A percentile compares a stretch with the other conserved stretches of the same genome.
Conservation (phyloP, 1,284 basidiomycete species). For the Ceratobasidium sp. region DNA sequence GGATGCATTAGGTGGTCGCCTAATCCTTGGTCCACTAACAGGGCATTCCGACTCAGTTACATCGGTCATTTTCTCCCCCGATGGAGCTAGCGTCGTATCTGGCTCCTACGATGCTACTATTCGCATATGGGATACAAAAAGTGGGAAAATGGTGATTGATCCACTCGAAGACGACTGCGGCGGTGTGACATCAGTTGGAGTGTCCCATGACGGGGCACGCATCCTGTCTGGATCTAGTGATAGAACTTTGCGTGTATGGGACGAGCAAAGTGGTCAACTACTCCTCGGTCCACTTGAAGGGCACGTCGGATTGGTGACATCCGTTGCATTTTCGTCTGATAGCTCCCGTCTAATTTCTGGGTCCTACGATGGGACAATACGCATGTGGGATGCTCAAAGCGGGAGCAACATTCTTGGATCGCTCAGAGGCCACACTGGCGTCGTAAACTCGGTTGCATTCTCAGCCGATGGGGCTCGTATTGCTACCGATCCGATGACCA, state of each 20-base stretch:
- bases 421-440: conserved; percentile 4
- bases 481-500: conserved; percentile 19
- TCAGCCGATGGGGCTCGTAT: conserved; percentile 4
- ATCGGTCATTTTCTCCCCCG: too few species aligned
- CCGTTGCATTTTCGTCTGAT: conserved; percentile 42
- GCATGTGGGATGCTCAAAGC: conserved; percentile 43
- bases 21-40: conserved; percentile 44
- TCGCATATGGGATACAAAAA: conserved; percentile 28
- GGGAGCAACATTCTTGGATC: background rate
- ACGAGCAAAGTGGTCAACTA: background rate
- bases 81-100: conserved; percentile 21
- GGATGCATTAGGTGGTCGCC: conserved; percentile 5
- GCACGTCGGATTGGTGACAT: conserved; percentile 20
- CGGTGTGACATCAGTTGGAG: background rate
- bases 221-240: background rate
- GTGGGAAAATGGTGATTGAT: background rate
- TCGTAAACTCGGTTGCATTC: conserved; percentile 21
- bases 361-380: conserved; percentile 45
- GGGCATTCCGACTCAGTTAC: conserved; percentile 54
- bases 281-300: conserved; percentile 22
- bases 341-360: conserved; percentile 45
- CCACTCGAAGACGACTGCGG: background rate
- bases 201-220: background rate
- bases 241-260: background rate
- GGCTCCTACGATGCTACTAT: conserved; percentile 31